Percentiles rank a stretch among this genome's conserved stretches.
Conservation (phyloP, 805 yeast species). For the Brettanomyces sp. region DNA sequence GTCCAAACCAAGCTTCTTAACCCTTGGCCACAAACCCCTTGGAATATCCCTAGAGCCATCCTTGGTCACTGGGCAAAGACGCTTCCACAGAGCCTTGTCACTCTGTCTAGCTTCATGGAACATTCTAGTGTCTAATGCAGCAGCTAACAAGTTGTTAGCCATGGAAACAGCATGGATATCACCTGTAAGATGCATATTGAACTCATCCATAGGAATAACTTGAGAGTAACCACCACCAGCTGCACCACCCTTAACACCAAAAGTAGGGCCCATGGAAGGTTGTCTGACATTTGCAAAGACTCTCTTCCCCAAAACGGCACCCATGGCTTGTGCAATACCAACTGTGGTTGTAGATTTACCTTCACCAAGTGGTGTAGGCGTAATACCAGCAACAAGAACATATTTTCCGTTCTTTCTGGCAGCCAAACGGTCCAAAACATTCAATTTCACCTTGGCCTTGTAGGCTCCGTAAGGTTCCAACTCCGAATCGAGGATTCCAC, state of each 20-base stretch:
- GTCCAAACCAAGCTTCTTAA: slow-evolving; percentile 70
- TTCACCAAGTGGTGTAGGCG: slow-evolving; percentile 97
- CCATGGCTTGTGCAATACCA: slow-evolving; percentile 93
- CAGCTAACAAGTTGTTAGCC: slow-evolving; percentile 89
- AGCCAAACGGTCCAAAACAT: slow-evolving; percentile 58
- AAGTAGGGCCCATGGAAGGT: slow-evolving; percentile 98
- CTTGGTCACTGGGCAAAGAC: slow-evolving; percentile 79
- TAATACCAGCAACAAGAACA: slow-evolving; percentile 90
- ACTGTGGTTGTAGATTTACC: slow-evolving; percentile 96
- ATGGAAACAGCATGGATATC: slow-evolving; percentile 95
- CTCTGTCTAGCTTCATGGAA: slow-evolving; percentile 86
- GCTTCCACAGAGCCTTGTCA: slow-evolving; percentile 68
- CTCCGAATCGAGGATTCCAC: slow-evolving; percentile 72
- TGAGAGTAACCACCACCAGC: slow-evolving; percentile 99
- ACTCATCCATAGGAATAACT: slow-evolving; percentile 98
- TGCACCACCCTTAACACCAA: slow-evolving; percentile 98
- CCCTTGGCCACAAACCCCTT: slow-evolving; percentile 66
- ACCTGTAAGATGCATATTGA: slow-evolving; percentile 95
- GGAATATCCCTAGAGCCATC: slow-evolving; percentile 69
- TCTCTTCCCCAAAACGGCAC: slow-evolving; percentile 76
- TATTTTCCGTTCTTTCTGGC: slow-evolving; percentile 69
- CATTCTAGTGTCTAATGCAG: slow-evolving; percentile 94
- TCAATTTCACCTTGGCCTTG: slow-evolving; percentile 80
- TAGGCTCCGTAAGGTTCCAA: slow-evolving; percentile 81
- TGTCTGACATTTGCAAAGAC: slow-evolving; percentile 94